Base-by-base conservation (phyloP, 768 basidiomycete genomes). In the Termitomyces titanicus region DNA sequence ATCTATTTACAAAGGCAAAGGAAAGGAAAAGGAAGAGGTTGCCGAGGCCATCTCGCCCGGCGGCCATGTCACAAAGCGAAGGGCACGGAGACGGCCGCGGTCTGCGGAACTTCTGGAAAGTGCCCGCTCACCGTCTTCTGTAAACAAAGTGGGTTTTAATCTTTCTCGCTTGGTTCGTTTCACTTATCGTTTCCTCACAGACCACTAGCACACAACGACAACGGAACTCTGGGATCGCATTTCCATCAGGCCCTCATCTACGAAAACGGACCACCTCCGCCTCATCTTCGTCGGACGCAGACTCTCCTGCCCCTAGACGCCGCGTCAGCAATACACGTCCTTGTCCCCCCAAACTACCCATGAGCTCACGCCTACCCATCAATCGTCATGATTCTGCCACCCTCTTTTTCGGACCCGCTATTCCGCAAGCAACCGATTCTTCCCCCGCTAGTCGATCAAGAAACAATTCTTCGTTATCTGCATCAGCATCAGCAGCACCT, bases 31-130 rank as follows among this genome's bases (percentile, higher is more conserved):
- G 47, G 79, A 82, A 57, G 85, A 88, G 63, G 82, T 86, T 29
- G 83, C 75, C 3, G 86, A 85, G 58, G 83, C 82, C 1, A 76
- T 90, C 55, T 91, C 88, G 0, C 89, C 89, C 2, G 87, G 86
- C 12, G 89, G 88, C 0, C 89, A 89, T 68, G 74, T 92, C 53
- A 79, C 76, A 37, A 91, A 92, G 68, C 78, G 88, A 53, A 82
- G 89, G 11, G 89, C 88, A 1, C 82, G 86, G 11, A 83, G 86
- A 25, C 77, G 88, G 49, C 89, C 88, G 2, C 74, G 89, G 13
- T 90, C 89, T 18, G 68, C 79, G 25, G 86, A 88, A 64, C 70
- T 89, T 44, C 74, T 83, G 17, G 79, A 84, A 66, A 78, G 78
- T 58, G 68, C 74, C 51, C 72, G 71, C 51, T 72, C 75, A 15